These are phyloP conservation scores for Penicillium sp. DNA, from an alignment of 2,329 filamentous ascomycete species.

Conservation along the genomic window DNA sequence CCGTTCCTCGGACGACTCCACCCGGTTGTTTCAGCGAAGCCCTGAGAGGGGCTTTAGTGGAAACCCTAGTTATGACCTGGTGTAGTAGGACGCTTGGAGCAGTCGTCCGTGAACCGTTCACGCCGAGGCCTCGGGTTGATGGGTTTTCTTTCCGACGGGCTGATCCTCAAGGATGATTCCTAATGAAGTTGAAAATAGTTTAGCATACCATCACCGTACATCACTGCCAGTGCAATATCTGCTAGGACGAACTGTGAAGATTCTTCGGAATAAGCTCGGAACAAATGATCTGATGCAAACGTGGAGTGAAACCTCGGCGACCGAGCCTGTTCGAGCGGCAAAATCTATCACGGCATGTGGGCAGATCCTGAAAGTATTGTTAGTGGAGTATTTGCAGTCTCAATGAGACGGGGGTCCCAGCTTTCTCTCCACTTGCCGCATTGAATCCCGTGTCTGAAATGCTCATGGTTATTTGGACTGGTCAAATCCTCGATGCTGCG, in stretches of 20 bases:
- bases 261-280: constrained; percentile 1
- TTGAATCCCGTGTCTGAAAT: background rate
- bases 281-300: background rate
- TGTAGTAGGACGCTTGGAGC: background rate
- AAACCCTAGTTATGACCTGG: background rate
- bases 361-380: background rate
- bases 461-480: background rate
- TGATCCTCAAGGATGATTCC: background rate
- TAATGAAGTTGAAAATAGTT: too few species aligned
- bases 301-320: background rate
- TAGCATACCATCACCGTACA: too few species aligned
- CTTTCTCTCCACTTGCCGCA: background rate
- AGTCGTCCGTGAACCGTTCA: background rate
- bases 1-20: constrained; percentile 4
- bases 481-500: too few species aligned
- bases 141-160: background rate
- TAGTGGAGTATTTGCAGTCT: background rate
- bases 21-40: constrained; percentile 6
- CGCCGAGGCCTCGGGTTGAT: background rate
- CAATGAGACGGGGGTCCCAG: background rate
- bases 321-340: background rate
- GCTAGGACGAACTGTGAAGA: background rate
- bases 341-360: background rate
- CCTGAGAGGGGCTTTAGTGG: background rate
- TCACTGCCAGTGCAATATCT: too few species aligned